Evolutionary conservation across 176 grass and related monocot genomes (phyloP).

Genomic region (Lolium rigidum): DNA sequence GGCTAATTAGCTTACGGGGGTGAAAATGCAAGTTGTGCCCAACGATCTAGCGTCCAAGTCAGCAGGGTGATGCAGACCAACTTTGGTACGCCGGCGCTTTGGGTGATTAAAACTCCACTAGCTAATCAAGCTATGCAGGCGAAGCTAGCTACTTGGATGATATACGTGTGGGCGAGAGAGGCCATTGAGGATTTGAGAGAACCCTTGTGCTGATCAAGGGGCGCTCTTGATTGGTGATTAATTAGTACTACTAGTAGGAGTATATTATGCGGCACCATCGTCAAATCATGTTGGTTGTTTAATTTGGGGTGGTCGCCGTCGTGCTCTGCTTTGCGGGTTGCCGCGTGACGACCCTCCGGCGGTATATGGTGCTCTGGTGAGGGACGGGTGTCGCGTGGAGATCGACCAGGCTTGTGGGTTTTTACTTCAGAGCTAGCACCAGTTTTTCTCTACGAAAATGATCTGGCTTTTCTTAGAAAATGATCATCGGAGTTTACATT

Average conservation of each 20-base stretch:
- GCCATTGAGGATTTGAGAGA: not conserved
- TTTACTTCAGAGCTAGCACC: not conserved
- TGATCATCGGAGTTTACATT: not conserved
- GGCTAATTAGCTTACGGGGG: not conserved
- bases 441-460: not conserved
- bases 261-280: slow-evolving; percentile 37
- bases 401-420: not conserved
- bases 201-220: slow-evolving; percentile 38
- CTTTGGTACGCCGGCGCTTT: slow-evolving; percentile 34
- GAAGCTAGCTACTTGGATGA: not conserved
- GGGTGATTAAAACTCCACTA: not conserved
- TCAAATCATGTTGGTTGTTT: slow-evolving; percentile 30
- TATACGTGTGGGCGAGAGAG: not conserved
- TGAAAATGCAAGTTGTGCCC: not conserved
- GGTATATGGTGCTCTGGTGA: not conserved
- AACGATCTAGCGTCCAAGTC: not conserved
- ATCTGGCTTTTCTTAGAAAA: not conserved
- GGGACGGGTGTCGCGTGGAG: slow-evolving; percentile 17
- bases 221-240: not conserved
- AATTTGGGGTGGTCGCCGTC: not conserved
- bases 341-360: slow-evolving; percentile 37
- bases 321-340: slow-evolving; percentile 29
- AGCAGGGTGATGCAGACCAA: slow-evolving; percentile 26
- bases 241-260: not conserved
- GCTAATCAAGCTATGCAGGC: not conserved